A percentile compares a stretch with the other conserved stretches of the same genome.
phyloP scores from a whole-genome alignment of 192 early-diverging fungal genomes.

The Backusella australiensis region DNA sequence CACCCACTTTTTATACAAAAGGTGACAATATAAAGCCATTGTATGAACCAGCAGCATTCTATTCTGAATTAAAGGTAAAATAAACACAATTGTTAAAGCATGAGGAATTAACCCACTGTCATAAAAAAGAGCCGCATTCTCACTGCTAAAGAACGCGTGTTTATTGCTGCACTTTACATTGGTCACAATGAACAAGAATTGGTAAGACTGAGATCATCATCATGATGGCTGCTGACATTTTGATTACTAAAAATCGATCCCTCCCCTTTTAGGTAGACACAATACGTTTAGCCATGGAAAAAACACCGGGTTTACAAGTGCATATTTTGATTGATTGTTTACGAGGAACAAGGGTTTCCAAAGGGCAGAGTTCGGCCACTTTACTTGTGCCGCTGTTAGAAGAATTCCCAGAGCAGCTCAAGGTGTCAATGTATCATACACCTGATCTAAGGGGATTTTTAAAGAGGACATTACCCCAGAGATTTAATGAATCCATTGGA shows the following conservation, averaged over 20 bases:
- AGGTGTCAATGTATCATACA: slow-evolving; percentile 83
- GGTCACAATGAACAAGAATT: slow-evolving; percentile 81
- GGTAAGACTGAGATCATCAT: slow-evolving; percentile 32
- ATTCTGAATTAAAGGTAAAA: slow-evolving; percentile 49
- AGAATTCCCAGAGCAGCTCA: slow-evolving; percentile 64
- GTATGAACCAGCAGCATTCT: slow-evolving; percentile 44
- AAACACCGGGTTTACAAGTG: slow-evolving; percentile 53
- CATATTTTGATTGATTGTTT: slow-evolving; percentile 87
- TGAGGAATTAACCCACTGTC: not conserved
- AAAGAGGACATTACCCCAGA: slow-evolving; percentile 71
- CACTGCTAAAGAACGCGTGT: slow-evolving; percentile 69
- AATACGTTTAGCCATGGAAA: slow-evolving; percentile 56
- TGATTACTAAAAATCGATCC: not conserved
- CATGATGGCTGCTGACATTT: not conserved
- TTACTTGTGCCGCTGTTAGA: slow-evolving; percentile 61
- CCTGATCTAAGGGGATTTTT: slow-evolving; percentile 72
- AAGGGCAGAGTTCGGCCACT: slow-evolving; percentile 61
- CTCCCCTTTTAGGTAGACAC: slow-evolving; percentile 45
- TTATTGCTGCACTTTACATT: slow-evolving; percentile 87
- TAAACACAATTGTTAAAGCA: not conserved
- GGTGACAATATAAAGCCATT: slow-evolving; percentile 38
- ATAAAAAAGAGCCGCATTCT: slow-evolving; percentile 58
- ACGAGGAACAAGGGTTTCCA: slow-evolving; percentile 70
- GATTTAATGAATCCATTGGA: slow-evolving; percentile 93
- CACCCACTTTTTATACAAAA: slow-evolving; percentile 36